These are phyloP conservation scores for Lactifluus pinguis DNA, from an alignment of 768 basidiomycete species.

Conservation along the genomic window DNA sequence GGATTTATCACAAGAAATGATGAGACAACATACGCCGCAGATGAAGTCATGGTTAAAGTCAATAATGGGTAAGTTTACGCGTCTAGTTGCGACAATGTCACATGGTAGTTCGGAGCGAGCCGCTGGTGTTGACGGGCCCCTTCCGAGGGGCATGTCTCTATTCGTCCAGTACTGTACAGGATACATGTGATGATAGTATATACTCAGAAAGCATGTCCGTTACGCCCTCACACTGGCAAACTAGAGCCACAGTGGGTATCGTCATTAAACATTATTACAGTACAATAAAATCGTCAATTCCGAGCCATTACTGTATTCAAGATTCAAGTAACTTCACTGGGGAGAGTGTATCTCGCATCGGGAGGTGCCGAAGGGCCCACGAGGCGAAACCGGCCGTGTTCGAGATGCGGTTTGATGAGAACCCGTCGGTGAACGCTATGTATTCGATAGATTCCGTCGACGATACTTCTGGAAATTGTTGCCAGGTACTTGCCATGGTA, in stretches of 20 bases:
- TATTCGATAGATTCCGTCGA: conserved; percentile 3
- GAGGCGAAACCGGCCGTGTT: conserved; percentile 1
- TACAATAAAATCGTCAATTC: neutral
- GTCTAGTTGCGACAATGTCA: too few relatives aligned
- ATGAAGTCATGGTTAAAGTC: conserved; percentile 1
- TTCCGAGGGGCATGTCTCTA: too few relatives aligned
- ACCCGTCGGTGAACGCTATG: neutral
- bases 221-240: too few relatives aligned
- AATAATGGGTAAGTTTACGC: too few relatives aligned
- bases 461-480: neutral
- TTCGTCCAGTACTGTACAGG: too few relatives aligned
- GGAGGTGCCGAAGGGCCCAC: neutral
- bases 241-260: neutral
- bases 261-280: neutral
- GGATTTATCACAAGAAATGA: neutral
- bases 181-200: too few relatives aligned
- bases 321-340: too few relatives aligned
- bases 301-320: too few relatives aligned
- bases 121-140: too few relatives aligned
- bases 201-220: too few relatives aligned
- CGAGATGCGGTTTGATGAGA: conserved; percentile 5
- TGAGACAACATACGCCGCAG: conserved; percentile 1
- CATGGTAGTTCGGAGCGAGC: too few relatives aligned
- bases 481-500: neutral
- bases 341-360: neutral